Evolutionary conservation across 495 filamentous ascomycete genomes (phyloP), one percentile per base, ranked within the genome.

Genomic region (Xeromyces bisporus): DNA sequence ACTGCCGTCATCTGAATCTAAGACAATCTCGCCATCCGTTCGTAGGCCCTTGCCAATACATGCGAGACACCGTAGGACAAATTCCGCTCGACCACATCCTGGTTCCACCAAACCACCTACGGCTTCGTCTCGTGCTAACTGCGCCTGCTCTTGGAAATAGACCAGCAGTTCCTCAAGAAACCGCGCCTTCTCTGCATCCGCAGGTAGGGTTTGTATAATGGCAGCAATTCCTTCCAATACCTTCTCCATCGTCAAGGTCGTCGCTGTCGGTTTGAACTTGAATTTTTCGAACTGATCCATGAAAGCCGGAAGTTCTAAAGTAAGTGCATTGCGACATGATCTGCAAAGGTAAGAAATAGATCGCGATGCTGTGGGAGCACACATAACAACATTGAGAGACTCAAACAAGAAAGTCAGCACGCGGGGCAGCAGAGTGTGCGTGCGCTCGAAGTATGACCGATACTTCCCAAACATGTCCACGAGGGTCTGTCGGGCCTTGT

Each of bases 41-140:
- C 87, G 79, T 23, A 87, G 53, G n/a, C 79, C 81, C 42, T 71
- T 81, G 7, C 78, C 85, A 40, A 94, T 77, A 30, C 67, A 76
- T 20, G 65, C 61, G 15, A 94, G 62, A 39, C 80, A 91, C 29
- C 73, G 64, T 18, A 93, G 60, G 4, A 74, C 74, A 23, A 72
- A 51, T 8, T 82, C 58, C 1, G 66, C 78, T 14, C 76, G 51
- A 39, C 36, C 67, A 49, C 41, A 65, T 37, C 41, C 67, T 34
- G 41, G 55, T 34, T 58, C 74, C 44, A 32, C 51, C 18, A 53
- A 52, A 17, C 45, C 51, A 13, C 32, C 38, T 34, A 37, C 37
- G 23, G 43, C 64, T 38, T 51, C 53, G 29, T 49, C 48, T 8
- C 50, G 56, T 39, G 48, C 51, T 36, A 36, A 40, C 28, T 44